Evolutionary conservation across 306 rosid species (phyloP).

Genomic region (Trifolium repens): DNA sequence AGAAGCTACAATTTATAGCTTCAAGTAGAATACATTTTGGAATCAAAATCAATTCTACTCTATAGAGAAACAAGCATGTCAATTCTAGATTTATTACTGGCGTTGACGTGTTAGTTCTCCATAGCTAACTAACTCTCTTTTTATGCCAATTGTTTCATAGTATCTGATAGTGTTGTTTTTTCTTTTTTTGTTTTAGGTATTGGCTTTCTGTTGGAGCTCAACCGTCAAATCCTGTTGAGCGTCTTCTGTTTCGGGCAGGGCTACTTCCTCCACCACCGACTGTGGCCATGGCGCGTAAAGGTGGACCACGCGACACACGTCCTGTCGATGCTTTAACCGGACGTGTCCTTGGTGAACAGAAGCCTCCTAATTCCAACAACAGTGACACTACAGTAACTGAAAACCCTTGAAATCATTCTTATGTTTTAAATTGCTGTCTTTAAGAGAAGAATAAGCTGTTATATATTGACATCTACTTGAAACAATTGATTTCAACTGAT

Average conservation of each 20-base stretch:
- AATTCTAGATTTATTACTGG: background rate
- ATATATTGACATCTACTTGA: constrained; percentile 1
- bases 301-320: constrained; percentile 73
- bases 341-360: constrained; percentile 52
- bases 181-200: constrained; percentile 57
- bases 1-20: no score
- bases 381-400: constrained; percentile 14
- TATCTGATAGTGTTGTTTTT: background rate
- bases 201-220: constrained; percentile 99
- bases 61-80: no score
- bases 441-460: constrained; percentile 23
- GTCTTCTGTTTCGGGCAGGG: constrained; percentile 84
- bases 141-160: background rate
- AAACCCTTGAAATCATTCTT: constrained; percentile 38
- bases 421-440: constrained; percentile 33
- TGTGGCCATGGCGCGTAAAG: constrained; percentile 87
- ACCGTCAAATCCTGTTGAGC: constrained; percentile 88
- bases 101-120: background rate
- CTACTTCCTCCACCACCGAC: constrained; percentile 85
- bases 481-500: background rate
- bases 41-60: no score
- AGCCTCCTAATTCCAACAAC: constrained; percentile 42
- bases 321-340: constrained; percentile 75
- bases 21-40: no score
- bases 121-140: background rate